phyloP scores from a whole-genome alignment of 768 basidiomycete species.

The Mycena rosella region DNA sequence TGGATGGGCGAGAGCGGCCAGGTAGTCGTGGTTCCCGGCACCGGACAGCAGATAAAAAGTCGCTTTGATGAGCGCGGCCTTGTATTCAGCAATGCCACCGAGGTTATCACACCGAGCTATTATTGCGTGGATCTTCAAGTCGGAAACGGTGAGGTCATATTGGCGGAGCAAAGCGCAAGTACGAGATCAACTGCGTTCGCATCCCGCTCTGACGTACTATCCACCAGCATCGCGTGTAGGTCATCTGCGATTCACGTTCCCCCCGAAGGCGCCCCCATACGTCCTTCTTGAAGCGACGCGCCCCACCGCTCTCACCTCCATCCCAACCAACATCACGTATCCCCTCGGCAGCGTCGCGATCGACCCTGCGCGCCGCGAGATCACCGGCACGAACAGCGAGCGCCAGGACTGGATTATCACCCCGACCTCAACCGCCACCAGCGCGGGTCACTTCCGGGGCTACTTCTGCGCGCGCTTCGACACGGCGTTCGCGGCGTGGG shows the following conservation, averaged over 20 bases:
- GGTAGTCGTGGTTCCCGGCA: constrained; percentile 71
- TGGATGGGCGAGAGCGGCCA: constrained; percentile 90
- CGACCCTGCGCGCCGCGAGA: constrained; percentile 57
- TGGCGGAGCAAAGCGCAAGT: constrained; percentile 67
- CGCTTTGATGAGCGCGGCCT: constrained; percentile 65
- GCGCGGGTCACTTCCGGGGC: constrained; percentile 47
- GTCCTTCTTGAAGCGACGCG: constrained; percentile 71
- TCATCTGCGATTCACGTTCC: constrained; percentile 72
- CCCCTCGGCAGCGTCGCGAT: constrained; percentile 63
- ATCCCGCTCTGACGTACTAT: background rate
- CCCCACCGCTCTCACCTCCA: constrained; percentile 60
- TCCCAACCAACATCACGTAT: constrained; percentile 50
- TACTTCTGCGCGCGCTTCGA: constrained; percentile 64
- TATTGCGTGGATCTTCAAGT: constrained; percentile 64
- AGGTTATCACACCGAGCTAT: constrained; percentile 58
- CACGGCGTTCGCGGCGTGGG: constrained; percentile 57
- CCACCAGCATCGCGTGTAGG: constrained; percentile 71
- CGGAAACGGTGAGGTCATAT: constrained; percentile 55
- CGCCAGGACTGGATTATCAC: constrained; percentile 71
- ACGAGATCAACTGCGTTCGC: constrained; percentile 32
- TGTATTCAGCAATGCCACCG: constrained; percentile 56
- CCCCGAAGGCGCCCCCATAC: constrained; percentile 48
- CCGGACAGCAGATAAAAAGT: constrained; percentile 51
- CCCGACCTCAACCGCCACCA: constrained; percentile 51
- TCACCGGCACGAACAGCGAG: constrained; percentile 70